Evolutionary conservation across 768 basidiomycete genomes (phyloP).

Genomic region (Xerocomellus chrysenteron): DNA sequence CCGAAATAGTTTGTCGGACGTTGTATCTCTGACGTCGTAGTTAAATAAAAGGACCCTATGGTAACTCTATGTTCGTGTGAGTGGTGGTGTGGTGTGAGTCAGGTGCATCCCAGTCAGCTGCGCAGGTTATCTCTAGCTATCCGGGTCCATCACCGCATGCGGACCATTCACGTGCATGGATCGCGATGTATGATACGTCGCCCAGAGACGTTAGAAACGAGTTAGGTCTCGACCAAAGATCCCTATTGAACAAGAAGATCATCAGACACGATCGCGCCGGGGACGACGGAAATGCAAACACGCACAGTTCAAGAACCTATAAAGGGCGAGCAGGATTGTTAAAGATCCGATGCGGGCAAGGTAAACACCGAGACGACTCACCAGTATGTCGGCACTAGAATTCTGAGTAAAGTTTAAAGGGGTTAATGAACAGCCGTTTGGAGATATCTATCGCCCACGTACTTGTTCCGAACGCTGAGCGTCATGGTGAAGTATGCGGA

Average conservation of each 20-base stretch:
- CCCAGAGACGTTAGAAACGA: conserved; percentile 47
- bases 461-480: conserved; percentile 70
- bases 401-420: conserved; percentile 36
- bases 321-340: background rate
- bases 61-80: conserved; percentile 11
- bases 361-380: conserved; percentile 32
- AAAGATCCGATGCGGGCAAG: conserved; percentile 15
- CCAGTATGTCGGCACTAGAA: conserved; percentile 68
- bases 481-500: conserved; percentile 82
- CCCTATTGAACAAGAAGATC: conserved; percentile 40
- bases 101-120: background rate
- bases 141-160: background rate
- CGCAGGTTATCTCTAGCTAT: background rate
- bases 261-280: conserved; percentile 15
- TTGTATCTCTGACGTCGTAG: conserved; percentile 4
- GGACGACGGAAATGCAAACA: conserved; percentile 4
- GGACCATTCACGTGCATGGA: background rate
- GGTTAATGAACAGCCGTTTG: conserved; percentile 7
- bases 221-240: conserved; percentile 75
- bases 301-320: conserved; percentile 70
- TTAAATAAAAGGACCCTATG: conserved; percentile 9
- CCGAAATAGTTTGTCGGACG: conserved; percentile 13
- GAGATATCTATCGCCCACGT: conserved; percentile 25
- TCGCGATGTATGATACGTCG: background rate
- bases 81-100: background rate